Evolutionary conservation across 257 asterid genomes (phyloP).

Genomic region (Fraxinus americana): DNA sequence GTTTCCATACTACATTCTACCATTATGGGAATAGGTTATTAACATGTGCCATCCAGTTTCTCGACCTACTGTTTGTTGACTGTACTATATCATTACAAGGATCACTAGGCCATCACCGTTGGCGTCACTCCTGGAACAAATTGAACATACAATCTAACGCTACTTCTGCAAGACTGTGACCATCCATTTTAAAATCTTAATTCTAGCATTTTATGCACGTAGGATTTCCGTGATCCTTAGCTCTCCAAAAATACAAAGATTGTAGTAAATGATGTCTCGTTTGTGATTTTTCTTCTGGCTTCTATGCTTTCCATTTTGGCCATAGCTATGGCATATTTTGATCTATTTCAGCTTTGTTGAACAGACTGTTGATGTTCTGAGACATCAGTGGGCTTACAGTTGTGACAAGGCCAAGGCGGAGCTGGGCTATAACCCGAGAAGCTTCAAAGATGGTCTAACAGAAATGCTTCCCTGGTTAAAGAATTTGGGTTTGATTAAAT

Average conservation of each 20-base stretch:
- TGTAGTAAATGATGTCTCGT: not conserved
- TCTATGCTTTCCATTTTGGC: not conserved
- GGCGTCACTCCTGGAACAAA: not conserved
- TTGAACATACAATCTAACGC: too few species aligned
- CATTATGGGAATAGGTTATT: not conserved
- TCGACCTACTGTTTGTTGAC: not conserved
- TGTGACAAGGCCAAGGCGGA: constrained; percentile 84
- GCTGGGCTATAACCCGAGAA: constrained; percentile 78
- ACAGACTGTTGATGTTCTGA: constrained; percentile 66
- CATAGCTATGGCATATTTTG: constrained; percentile 14
- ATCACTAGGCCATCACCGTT: not conserved
- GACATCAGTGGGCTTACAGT: constrained; percentile 86
- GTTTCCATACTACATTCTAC: not conserved
- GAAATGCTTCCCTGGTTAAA: constrained; percentile 93
- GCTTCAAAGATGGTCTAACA: constrained; percentile 70
- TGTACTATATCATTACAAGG: not conserved
- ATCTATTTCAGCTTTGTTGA: constrained; percentile 16
- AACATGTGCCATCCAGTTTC: too few species aligned
- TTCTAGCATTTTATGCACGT: not conserved
- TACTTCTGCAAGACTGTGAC: not conserved
- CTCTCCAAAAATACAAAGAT: not conserved
- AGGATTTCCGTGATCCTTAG: not conserved
- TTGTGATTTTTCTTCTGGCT: not conserved
- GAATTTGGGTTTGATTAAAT: constrained; percentile 62
- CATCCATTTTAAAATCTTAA: not conserved